phyloP scores from a whole-genome alignment of 257 asterid genomes.

The Nyctanthes arbortristis region DNA sequence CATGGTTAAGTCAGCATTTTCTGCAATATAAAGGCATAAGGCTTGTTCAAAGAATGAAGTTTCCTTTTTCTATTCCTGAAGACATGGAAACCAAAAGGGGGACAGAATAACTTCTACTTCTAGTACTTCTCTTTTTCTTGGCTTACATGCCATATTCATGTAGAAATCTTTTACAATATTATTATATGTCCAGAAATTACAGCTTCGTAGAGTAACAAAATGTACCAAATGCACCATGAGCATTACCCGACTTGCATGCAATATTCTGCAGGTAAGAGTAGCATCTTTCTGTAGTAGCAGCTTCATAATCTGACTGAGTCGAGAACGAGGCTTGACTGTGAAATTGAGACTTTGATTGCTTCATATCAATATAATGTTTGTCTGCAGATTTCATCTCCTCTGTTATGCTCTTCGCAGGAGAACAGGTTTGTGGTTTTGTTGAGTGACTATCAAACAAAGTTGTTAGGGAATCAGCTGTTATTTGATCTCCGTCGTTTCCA shows the following conservation, averaged over 20 bases:
- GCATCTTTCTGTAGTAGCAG: conserved; percentile 34
- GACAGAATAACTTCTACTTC: background rate
- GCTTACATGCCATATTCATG: background rate
- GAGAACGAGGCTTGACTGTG: conserved; percentile 58
- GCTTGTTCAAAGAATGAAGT: background rate
- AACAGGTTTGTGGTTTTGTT: conserved; percentile 29
- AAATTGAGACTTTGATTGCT: conserved; percentile 40
- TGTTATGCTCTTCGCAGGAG: conserved; percentile 32
- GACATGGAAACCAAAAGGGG: background rate
- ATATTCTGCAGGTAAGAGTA: conserved; percentile 33
- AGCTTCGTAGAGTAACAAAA: too few relatives aligned
- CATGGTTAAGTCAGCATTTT: background rate
- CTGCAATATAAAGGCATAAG: too few relatives aligned
- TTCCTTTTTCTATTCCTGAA: background rate
- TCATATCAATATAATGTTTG: conserved; percentile 22
- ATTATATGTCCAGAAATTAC: too few relatives aligned
- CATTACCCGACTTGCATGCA: conserved; percentile 47
- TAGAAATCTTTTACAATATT: too few relatives aligned
- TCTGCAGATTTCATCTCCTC: conserved; percentile 27
- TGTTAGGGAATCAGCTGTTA: conserved; percentile 30
- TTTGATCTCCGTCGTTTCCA: conserved; percentile 30
- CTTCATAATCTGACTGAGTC: conserved; percentile 42
- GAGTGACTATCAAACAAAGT: conserved; percentile 42
- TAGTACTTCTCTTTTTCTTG: too few relatives aligned
- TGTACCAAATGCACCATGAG: background rate